Evolutionary conservation across 352 stramenopile genomes (phyloP).

Genomic region (Phytophthora syringae): DNA sequence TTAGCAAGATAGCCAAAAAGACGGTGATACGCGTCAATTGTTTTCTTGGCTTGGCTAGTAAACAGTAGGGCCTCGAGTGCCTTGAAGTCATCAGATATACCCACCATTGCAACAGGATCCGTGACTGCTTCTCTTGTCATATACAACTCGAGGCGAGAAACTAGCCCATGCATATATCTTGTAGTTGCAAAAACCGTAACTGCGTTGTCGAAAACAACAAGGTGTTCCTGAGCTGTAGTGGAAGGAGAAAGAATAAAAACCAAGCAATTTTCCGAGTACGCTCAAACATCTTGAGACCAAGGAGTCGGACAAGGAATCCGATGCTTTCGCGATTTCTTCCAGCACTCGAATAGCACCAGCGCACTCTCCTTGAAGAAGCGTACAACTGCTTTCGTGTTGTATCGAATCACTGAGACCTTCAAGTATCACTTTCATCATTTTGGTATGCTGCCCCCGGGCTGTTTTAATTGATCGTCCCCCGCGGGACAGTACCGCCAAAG

Average conservation of each 20-base stretch:
- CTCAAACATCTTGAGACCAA: slow-evolving; percentile 28
- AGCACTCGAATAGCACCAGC: slow-evolving; percentile 24
- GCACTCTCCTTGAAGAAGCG: slow-evolving; percentile 20
- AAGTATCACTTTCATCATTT: slow-evolving; percentile 36
- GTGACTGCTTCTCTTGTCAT: not conserved
- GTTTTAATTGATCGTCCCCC: slow-evolving; percentile 6
- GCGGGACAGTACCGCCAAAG: slow-evolving; percentile 18
- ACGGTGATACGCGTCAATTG: slow-evolving; percentile 20
- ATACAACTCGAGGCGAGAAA: slow-evolving; percentile 12
- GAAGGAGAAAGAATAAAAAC: slow-evolving; percentile 27
- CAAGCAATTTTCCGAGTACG: slow-evolving; percentile 24
- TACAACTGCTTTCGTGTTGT: slow-evolving; percentile 20
- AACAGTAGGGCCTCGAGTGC: slow-evolving; percentile 31
- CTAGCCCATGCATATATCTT: slow-evolving; percentile 15
- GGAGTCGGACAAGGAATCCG: slow-evolving; percentile 15
- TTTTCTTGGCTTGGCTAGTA: slow-evolving; percentile 26
- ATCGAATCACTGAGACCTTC: slow-evolving; percentile 15
- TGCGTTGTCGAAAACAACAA: slow-evolving; percentile 16
- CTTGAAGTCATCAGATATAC: slow-evolving; percentile 22
- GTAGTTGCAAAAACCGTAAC: slow-evolving; percentile 15
- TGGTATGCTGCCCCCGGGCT: slow-evolving; percentile 14
- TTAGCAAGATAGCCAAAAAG: slow-evolving; percentile 23
- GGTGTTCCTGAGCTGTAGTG: not conserved
- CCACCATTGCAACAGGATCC: slow-evolving; percentile 3
- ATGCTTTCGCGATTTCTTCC: slow-evolving; percentile 20